Evolutionary conservation across 768 basidiomycete species (phyloP), one percentile per base, ranked within the genome.

Genomic region (Rhodotorula taiwanensis): DNA sequence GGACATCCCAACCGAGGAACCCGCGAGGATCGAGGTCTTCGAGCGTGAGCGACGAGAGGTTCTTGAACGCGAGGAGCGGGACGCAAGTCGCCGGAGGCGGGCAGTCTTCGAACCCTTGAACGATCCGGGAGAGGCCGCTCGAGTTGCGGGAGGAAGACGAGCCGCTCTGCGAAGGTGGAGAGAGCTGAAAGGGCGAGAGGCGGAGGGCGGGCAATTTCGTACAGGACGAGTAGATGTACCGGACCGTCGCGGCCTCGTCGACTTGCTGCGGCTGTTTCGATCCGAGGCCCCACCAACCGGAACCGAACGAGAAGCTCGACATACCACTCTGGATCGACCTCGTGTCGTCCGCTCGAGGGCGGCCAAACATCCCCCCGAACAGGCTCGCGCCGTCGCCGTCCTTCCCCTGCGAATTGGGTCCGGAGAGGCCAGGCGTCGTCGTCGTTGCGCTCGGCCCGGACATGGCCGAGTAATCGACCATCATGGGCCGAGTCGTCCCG

Each of bases 161-260:
- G 14, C 45, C 21, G 44, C 11, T 11, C 0, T 36, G n/a, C 18
- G 52, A 18, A 16, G 53, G n/a, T n/a, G n/a, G n/a, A n/a, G n/a
- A 25, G 58, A 71, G 55, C 33, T 52, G n/a, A 55, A 65, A 60
- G 8, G 64, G 61, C 15, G 58, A 48, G 49, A 70, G 60, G 52
- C 64, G 77, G 43, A 94, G 79, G 2, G 89, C 86, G 21, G 91
- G 91, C 0, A 95, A 79, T 76, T 88, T 90, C 48, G 89, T 95
- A 78, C 94, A 89, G 73, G 85, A 83, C 74, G 89, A 89, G 78
- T 84, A 94, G 66, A 93, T 81, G 75, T 85, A 89, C 74, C 84
- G 90, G 75, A 94, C 83, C 71, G 90, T 87, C 4, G 79, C 73
- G 58, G 91, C 86, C 68, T 63, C 64, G 48, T 70, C 59, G 1